Percentiles rank a stretch among this genome's conserved stretches.
These are phyloP conservation scores for Ordospora colligata DNA, from an alignment of 371 early-diverging fungal species.

Conservation along the genomic window DNA sequence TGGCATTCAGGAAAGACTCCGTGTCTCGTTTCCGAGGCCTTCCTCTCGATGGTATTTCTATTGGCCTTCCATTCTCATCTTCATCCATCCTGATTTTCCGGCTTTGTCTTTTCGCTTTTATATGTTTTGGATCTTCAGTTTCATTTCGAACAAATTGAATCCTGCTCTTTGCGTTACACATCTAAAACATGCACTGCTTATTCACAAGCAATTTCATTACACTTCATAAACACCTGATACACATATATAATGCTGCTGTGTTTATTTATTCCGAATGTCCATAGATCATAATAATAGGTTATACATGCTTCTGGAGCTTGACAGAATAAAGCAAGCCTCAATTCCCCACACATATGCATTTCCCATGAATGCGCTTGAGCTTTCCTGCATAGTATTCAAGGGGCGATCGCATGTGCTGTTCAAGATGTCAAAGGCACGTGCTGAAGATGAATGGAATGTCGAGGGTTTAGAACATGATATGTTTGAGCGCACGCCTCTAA, in stretches of 20 bases:
- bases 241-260: neutral
- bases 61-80: conserved; percentile 13
- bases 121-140: conserved; percentile 1
- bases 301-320: conserved; percentile 1
- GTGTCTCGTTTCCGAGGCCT: conserved; percentile 27
- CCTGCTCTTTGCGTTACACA: neutral
- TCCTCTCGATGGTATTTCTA: conserved; percentile 40
- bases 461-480: neutral
- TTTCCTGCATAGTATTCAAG: neutral
- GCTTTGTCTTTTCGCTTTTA: neutral
- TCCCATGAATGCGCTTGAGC: neutral
- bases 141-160: conserved; percentile 12
- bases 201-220: too few relatives aligned
- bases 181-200: neutral
- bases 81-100: conserved; percentile 12
- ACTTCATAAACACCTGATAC: neutral
- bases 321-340: neutral
- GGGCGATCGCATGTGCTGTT: neutral
- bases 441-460: neutral
- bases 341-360: neutral
- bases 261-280: neutral
- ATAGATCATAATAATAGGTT: neutral
- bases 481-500: too few relatives aligned
- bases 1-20: neutral
- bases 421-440: neutral